A percentile compares a stretch with the other conserved stretches of the same genome.
Evolutionary conservation across 176 grass and related monocot genomes (phyloP).

Genomic region (Otatea glauca): DNA sequence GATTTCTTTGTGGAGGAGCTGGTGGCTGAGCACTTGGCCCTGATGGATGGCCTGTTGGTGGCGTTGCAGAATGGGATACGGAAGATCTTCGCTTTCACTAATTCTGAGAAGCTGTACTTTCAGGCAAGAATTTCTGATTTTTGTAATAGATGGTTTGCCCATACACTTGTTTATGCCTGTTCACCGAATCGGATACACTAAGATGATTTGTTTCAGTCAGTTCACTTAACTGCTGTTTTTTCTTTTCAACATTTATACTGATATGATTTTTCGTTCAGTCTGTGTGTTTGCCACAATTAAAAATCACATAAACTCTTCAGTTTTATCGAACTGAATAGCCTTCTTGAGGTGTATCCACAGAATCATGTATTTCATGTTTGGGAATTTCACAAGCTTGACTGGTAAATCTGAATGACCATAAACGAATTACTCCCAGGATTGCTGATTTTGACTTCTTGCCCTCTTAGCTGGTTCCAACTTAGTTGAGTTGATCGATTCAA

Average conservation of each 20-base stretch:
- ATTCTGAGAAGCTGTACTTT: constrained; percentile 92
- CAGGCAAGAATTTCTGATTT: constrained; percentile 65
- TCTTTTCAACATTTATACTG: not conserved
- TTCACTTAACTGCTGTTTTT: not conserved
- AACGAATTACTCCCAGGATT: not conserved
- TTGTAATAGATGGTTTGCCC: constrained; percentile 1
- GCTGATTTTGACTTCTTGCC: not conserved
- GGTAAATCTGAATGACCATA: not conserved
- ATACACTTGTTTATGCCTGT: constrained; percentile 8
- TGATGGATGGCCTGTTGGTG: constrained; percentile 88
- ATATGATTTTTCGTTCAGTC: constrained; percentile 7
- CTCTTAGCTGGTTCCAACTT: not conserved
- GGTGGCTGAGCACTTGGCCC: constrained; percentile 91
- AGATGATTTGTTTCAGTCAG: not conserved
- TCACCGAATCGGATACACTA: not conserved
- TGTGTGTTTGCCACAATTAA: not conserved
- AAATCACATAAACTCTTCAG: not conserved
- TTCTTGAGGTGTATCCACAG: not conserved
- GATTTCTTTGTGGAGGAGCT: constrained; percentile 92
- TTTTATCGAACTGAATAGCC: not conserved
- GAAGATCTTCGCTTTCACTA: constrained; percentile 91
- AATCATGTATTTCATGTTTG: not conserved
- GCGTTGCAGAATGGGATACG: constrained; percentile 77
- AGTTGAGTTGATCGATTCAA: not conserved
- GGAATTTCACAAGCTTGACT: not conserved